These are phyloP conservation scores for Polysphondylium violaceum DNA, from an alignment of 78 protist species.

Conservation along the genomic window DNA sequence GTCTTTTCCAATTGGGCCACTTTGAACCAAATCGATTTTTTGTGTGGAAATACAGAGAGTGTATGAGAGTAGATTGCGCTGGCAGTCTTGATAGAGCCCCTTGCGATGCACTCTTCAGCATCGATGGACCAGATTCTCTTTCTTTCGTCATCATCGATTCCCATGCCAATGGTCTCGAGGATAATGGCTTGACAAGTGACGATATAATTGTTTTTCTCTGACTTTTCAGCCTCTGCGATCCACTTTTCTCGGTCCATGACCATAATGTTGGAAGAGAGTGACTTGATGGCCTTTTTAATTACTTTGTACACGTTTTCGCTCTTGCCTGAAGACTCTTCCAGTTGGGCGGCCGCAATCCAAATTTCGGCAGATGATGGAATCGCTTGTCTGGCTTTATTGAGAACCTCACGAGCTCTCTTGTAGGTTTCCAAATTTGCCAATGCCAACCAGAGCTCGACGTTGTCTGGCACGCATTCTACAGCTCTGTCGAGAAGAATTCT, in stretches of 20 bases:
- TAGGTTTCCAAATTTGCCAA: conserved; percentile 95
- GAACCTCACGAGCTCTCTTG: conserved; percentile 91
- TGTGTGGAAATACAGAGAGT: conserved; percentile 84
- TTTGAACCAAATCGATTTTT: conserved; percentile 89
- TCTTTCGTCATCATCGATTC: conserved; percentile 93
- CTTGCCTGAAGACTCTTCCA: conserved; percentile 93
- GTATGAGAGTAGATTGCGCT: conserved; percentile 90
- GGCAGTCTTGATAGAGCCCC: conserved; percentile 76
- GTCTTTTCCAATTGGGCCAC: conserved; percentile 91
- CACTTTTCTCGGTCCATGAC: conserved; percentile 90
- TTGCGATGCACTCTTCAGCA: conserved; percentile 84
- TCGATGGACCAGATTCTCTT: conserved; percentile 93
- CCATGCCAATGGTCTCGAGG: conserved; percentile 80
- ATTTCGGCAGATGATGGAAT: conserved; percentile 88
- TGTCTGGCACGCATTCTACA: conserved; percentile 90
- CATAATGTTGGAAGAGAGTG: conserved; percentile 23
- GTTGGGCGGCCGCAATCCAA: conserved; percentile 97
- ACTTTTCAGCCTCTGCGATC: conserved; percentile 88
- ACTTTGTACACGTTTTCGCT: conserved; percentile 55
- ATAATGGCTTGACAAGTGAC: conserved; percentile 88
- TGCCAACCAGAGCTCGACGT: conserved; percentile 98
- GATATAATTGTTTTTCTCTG: conserved; percentile 70
- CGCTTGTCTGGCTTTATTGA: conserved; percentile 90
- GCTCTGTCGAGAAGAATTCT: conserved; percentile 92
- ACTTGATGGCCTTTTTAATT: conserved; percentile 77